A percentile compares a stretch with the other conserved stretches of the same genome.
Conservation (phyloP, 192 early-diverging fungal genomes). For the Globomyces pollinis-pini region DNA sequence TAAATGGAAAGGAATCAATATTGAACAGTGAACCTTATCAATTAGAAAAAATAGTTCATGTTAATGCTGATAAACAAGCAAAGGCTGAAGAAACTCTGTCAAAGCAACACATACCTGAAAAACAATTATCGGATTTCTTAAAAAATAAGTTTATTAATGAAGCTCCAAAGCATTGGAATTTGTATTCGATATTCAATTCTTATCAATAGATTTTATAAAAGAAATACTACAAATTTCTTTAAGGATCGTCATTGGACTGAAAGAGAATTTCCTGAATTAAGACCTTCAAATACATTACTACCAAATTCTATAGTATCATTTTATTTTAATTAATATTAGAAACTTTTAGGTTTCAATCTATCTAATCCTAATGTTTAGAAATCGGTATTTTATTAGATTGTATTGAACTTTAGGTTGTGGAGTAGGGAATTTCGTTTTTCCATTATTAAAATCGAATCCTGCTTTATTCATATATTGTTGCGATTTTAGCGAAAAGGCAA, state of each 20-base stretch:
- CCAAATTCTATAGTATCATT: slow-evolving; percentile 11
- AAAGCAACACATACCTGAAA: not conserved
- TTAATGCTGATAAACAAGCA: not conserved
- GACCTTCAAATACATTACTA: slow-evolving; percentile 19
- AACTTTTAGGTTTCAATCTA: too few species aligned
- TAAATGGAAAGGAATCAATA: not conserved
- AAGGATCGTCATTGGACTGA: slow-evolving; percentile 95
- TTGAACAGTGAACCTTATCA: not conserved
- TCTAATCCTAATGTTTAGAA: too few species aligned
- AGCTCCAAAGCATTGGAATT: slow-evolving; percentile 37
- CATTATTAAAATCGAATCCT: slow-evolving; percentile 33
- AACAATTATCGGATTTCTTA: not conserved
- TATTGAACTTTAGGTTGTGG: slow-evolving; percentile 30
- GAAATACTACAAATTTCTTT: slow-evolving; percentile 68
- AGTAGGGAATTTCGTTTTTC: slow-evolving; percentile 53
- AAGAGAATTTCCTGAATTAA: slow-evolving; percentile 87
- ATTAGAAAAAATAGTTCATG: not conserved
- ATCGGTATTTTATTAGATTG: too few species aligned
- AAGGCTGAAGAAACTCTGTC: not conserved
- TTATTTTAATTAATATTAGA: too few species aligned
- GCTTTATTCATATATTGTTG: slow-evolving; percentile 45
- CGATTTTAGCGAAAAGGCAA: slow-evolving; percentile 42
- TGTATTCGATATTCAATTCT: too few species aligned
- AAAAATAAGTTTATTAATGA: slow-evolving; percentile 12
- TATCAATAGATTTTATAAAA: slow-evolving; percentile 17